Percentiles rank a stretch among this genome's conserved stretches.
Conservation (phyloP, 2,329 filamentous ascomycete species). For the Arthrobotrys pseudoclavata region DNA sequence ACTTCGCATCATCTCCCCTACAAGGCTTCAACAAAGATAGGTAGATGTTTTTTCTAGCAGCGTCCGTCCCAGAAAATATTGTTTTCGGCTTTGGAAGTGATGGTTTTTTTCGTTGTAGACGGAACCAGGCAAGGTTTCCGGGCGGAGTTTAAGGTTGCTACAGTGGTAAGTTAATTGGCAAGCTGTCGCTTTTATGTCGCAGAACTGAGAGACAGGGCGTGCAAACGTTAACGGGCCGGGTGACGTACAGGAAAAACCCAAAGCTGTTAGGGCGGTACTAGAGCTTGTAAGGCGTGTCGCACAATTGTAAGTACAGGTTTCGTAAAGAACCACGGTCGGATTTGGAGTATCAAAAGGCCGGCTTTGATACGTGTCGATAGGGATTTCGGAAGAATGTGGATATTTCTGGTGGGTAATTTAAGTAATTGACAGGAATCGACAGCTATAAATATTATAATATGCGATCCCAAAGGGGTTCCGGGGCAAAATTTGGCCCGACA, state of each 20-base stretch:
- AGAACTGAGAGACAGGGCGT: conserved; percentile 5
- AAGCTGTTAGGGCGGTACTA: conserved; percentile 3
- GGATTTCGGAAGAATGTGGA: conserved; percentile 24
- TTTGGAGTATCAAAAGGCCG: conserved; percentile 11
- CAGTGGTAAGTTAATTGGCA: conserved; percentile 33
- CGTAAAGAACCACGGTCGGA: conserved; percentile 1
- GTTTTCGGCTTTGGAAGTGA: conserved; percentile 18
- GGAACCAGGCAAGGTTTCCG: conserved; percentile 24
- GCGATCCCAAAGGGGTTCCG: conserved; percentile 38
- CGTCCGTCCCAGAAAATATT: neutral
- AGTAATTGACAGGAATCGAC: conserved; percentile 9
- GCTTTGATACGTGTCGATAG: conserved; percentile 23
- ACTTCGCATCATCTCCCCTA: conserved; percentile 50
- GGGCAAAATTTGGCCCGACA: conserved; percentile 34
- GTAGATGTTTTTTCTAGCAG: neutral
- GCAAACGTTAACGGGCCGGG: conserved; percentile 34
- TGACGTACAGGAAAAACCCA: conserved; percentile 25
- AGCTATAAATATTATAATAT: conserved; percentile 20
- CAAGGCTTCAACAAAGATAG: conserved; percentile 5
- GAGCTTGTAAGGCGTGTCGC: conserved; percentile 14
- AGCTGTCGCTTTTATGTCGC: conserved; percentile 44
- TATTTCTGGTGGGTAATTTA: conserved; percentile 15
- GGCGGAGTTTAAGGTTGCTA: conserved; percentile 30
- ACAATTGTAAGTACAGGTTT: neutral
- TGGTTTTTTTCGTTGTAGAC: neutral